Percentiles rank a stretch among this genome's conserved stretches.
Conservation (phyloP, 1,284 basidiomycete species). For the Puccinia hordei region DNA sequence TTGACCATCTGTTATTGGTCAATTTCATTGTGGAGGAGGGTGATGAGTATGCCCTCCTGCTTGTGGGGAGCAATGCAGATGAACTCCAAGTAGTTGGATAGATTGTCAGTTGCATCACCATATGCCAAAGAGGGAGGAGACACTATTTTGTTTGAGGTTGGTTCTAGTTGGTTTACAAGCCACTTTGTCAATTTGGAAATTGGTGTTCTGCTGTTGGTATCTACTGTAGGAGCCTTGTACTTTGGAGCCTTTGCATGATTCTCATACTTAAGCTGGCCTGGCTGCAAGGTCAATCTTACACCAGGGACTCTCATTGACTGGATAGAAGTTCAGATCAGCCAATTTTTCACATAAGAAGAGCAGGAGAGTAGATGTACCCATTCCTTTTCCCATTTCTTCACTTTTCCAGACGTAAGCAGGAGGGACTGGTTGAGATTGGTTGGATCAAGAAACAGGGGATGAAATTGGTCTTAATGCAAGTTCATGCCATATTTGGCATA, state of each 20-base stretch:
- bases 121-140: not conserved
- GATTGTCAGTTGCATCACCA: not conserved
- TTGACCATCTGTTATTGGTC: not conserved
- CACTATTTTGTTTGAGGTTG: too few relatives aligned
- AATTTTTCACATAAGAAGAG: too few relatives aligned
- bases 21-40: conserved; percentile 6
- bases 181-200: not conserved
- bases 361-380: not conserved
- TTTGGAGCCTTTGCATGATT: too few relatives aligned
- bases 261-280: too few relatives aligned
- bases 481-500: too few relatives aligned
- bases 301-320: too few relatives aligned
- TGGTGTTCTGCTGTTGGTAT: too few relatives aligned
- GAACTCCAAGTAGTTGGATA: not conserved
- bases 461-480: not conserved
- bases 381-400: not conserved
- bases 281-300: too few relatives aligned
- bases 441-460: conserved; percentile 1
- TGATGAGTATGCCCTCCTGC: not conserved
- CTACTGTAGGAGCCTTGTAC: too few relatives aligned
- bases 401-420: not conserved
- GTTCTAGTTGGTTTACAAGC: not conserved
- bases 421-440: conserved; percentile 3
- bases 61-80: conserved; percentile 7
- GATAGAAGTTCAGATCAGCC: too few relatives aligned